Conservation (phyloP, 805 yeast species). For the Cyberlindnera xishuangbannaensis region DNA sequence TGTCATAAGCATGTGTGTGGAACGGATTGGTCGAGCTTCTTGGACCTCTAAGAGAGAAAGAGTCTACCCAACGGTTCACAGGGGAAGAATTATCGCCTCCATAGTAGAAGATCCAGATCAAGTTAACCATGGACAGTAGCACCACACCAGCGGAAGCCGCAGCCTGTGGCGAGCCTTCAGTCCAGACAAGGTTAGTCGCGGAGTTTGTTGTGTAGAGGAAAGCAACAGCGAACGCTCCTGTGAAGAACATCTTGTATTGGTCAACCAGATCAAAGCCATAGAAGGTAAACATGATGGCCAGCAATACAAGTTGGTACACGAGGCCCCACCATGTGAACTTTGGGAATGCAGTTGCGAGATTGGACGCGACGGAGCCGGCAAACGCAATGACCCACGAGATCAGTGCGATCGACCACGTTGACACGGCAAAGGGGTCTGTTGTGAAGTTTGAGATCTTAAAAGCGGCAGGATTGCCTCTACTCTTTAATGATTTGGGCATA, state of each 20-base stretch:
- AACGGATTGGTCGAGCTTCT: constrained; percentile 29
- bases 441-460: constrained; percentile 37
- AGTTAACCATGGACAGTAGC: constrained; percentile 70
- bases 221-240: constrained; percentile 50
- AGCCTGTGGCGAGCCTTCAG: constrained; percentile 54
- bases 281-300: constrained; percentile 43
- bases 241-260: constrained; percentile 50
- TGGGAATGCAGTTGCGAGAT: constrained; percentile 47
- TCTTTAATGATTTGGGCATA: neutral
- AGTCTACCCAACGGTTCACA: constrained; percentile 76
- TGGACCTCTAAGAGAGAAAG: constrained; percentile 57
- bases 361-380: constrained; percentile 73
- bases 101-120: constrained; percentile 82
- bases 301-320: constrained; percentile 65
- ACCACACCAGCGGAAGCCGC: constrained; percentile 95
- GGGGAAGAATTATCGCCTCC: constrained; percentile 93
- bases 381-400: constrained; percentile 86
- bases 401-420: constrained; percentile 67
- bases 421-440: constrained; percentile 84
- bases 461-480: no score
- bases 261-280: constrained; percentile 62
- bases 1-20: constrained; percentile 8
- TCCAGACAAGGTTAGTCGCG: constrained; percentile 73
- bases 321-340: constrained; percentile 96
- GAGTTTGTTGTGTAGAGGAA: constrained; percentile 82